These are phyloP conservation scores for Schwanniomyces polymorphus DNA, from an alignment of 805 yeast species.

Conservation along the genomic window DNA sequence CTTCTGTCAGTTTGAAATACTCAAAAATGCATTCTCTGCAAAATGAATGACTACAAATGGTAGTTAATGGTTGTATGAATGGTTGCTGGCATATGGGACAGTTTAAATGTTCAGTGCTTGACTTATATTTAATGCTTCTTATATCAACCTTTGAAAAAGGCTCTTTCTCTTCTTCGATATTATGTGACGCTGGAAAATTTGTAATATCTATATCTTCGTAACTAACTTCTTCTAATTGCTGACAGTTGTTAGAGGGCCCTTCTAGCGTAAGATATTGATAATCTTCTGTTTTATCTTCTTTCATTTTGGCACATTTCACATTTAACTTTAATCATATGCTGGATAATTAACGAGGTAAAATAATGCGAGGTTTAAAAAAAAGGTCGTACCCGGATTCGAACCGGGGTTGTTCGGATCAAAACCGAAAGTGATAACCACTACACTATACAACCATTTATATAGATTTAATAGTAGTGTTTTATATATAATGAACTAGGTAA, in stretches of 20 bases:
- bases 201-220: slow-evolving; percentile 2
- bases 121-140: slow-evolving; percentile 27
- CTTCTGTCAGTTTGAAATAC: slow-evolving; percentile 36
- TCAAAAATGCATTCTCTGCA: slow-evolving; percentile 56
- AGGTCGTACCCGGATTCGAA: slow-evolving; percentile 86
- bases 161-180: slow-evolving; percentile 7
- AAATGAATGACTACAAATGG: slow-evolving; percentile 69
- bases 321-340: neutral
- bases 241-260: neutral
- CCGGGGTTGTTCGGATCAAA: slow-evolving; percentile 82
- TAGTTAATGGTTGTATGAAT: slow-evolving; percentile 58
- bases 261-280: too few relatives aligned
- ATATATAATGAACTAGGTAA: too few relatives aligned
- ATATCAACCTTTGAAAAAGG: slow-evolving; percentile 23
- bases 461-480: too few relatives aligned
- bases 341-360: neutral
- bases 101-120: slow-evolving; percentile 31
- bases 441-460: slow-evolving; percentile 68
- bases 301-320: neutral
- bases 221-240: neutral
- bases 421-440: slow-evolving; percentile 82
- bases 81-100: slow-evolving; percentile 73
- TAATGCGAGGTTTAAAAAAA: slow-evolving; percentile 9
- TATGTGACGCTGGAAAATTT: slow-evolving; percentile 13
- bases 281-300: neutral